These are phyloP conservation scores for Lyophyllum semitale DNA, from an alignment of 768 basidiomycete genomes.

Conservation along the genomic window DNA sequence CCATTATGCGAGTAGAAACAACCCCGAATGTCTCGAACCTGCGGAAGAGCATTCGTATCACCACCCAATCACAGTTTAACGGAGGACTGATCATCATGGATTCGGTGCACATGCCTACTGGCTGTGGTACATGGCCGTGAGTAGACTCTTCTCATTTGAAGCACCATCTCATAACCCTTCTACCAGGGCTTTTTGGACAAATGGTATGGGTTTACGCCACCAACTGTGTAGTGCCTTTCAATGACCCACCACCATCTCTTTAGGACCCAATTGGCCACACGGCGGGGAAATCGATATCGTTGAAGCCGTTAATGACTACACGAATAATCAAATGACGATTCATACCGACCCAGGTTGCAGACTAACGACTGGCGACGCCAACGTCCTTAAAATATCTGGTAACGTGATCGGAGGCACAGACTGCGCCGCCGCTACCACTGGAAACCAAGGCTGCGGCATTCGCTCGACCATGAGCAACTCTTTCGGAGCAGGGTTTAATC, in stretches of 20 bases:
- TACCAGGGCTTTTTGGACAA: conserved; percentile 49
- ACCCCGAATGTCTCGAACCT: conserved; percentile 69
- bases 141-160: conserved; percentile 20
- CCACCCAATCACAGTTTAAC: conserved; percentile 58
- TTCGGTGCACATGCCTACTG: conserved; percentile 86
- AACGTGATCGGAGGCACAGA: conserved; percentile 68
- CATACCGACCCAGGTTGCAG: conserved; percentile 77
- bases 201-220: conserved; percentile 30
- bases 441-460: conserved; percentile 82
- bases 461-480: conserved; percentile 59
- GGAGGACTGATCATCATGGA: conserved; percentile 80
- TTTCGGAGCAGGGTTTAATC: conserved; percentile 88
- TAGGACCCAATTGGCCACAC: conserved; percentile 63
- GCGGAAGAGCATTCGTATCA: conserved; percentile 80
- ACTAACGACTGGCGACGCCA: conserved; percentile 49
- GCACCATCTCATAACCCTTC: background rate
- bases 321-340: conserved; percentile 79
- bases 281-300: conserved; percentile 83
- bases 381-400: conserved; percentile 58
- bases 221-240: conserved; percentile 15
- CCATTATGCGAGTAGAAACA: conserved; percentile 88
- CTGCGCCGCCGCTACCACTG: conserved; percentile 69
- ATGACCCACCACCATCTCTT: conserved; percentile 49
- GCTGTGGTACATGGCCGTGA: conserved; percentile 86
- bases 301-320: conserved; percentile 82